Evolutionary conservation across 768 basidiomycete genomes (phyloP), one percentile per base, ranked within the genome.

Genomic region (Leccinum broughii): DNA sequence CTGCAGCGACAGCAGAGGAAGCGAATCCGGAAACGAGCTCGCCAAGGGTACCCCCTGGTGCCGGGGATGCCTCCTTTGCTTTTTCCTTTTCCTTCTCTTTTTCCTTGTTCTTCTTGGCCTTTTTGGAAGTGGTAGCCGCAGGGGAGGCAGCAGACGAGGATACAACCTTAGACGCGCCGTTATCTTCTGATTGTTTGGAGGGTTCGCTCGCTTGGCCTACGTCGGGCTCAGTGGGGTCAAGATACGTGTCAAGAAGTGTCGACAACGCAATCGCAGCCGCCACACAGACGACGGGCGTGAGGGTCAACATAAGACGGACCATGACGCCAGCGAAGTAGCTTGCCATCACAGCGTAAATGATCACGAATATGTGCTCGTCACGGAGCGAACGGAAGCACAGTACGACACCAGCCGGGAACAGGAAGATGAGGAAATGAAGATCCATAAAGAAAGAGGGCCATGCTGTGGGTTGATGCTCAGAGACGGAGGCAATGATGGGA

Each of bases 401-500:
- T 69, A 92, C 80, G 39, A 98, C 93, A 64, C 97, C 97, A 17
- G 94, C 96, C 3, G 97, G 97, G 86, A 99, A 99, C 54, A 95
- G 77, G 85, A 95, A 98, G 64, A 98, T 90, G 71, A 99, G 88
- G 83, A 98, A 90, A 68, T 97, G 92, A 57, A 99, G 88, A 73
- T 99, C 97, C 90, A 98, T 98, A 81, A 96, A 98, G 84, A 98
- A 98, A 2, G 97, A 90, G 10, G 97, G 96, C 97, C 97, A 99
- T 39, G 97, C 97, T 6, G 97, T 98, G 17, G 97, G 97, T 73
- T 99, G 97, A 78, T 99, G 97, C 77, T 98, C 97, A 20, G 95
- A 97, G 39, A 99, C 97, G 17, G 95, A 98, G 10, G 97, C 97
- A 67, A 99, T 98, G 77, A 98, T 98, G 28, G 95, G 95, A 67